Base-by-base conservation (phyloP, 192 early-diverging fungal species). In the Rhizophlyctis rosea region DNA sequence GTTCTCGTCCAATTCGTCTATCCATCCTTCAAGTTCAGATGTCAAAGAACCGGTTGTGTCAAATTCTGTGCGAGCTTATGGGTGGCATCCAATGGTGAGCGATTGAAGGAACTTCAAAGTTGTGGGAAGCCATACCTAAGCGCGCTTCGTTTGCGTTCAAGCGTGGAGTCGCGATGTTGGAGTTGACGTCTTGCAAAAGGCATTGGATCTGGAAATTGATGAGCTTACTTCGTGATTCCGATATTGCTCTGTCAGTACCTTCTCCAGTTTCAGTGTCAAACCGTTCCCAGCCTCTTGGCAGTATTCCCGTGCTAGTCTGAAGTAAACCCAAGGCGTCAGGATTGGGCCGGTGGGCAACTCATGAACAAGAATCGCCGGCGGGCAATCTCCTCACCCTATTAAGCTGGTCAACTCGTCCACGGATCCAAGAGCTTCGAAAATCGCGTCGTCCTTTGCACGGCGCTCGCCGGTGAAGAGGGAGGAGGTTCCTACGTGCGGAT, bases 351-450 rank as follows among this genome's bases (percentile, higher is more conserved):
- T 73, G 14, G 78, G 47, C 54, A 57, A 60, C 39, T 47, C 9
- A n/a, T 47, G n/a, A n/a, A n/a, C n/a, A n/a, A n/a, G n/a, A n/a
- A n/a, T n/a, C n/a, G n/a, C n/a, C 39, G 18, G 39, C 39, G 9
- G 39, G 9, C 39, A n/a, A 9, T 47, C 9, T 47, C 36, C 36
- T 48, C 72, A 86, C 77, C 89, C 90, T 35, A 91, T 71, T 16
- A 71, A 63, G 2, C 87, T 91, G 2, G 84, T 81, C 54, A 96
- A 81, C 68, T 96, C 94, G 73, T 96, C 94, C 25, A 88, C 88
- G 31, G 88, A 83, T 13, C 94, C 95, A 18, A 98, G 85, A 0
- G 95, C 92, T 54, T 93, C 91, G 75, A 98, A 98, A 30, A 95
- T 85, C 5, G 76, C 75, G 61, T 98, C 93, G 65, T 90, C 79